Base-by-base conservation (phyloP, 2,329 filamentous ascomycete species). In the Diplodia mutila region DNA sequence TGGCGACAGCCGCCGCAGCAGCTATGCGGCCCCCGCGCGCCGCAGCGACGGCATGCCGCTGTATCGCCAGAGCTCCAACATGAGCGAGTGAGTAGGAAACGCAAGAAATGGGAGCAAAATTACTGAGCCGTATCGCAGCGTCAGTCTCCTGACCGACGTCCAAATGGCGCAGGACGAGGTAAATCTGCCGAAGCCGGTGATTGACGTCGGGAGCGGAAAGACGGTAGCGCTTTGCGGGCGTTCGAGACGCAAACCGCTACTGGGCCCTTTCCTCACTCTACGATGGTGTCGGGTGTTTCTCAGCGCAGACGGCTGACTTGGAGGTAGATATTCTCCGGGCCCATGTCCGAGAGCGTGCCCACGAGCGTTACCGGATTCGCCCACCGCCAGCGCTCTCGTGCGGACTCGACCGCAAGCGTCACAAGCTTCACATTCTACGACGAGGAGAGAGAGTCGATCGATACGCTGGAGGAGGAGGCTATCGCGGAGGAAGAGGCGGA, bases 81-180 rank as follows among this genome's bases (percentile, higher is more conserved):
- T 89, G 73, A 93, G 91, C 80, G 88, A 85, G 79, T 85, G 73
- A 77, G 81, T 78, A 23, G 14, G 21, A n/a, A 18, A 32, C 34
- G 25, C 65, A 27, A 54, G 18, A 14, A 29, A 29, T 27, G 18
- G 6, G 11, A 37, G 12, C 9, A n/a, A 23, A n/a, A 9, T n/a
- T 65, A 34, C 69, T 67, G 55, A 63, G 49, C 63, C 52, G 4
- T 37, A 59, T 65, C 25, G 25, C 68, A 85, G 83, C 72, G 80
- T 89, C 42, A 97, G 92, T 80, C 90, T 97, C 72, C 90, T 97
- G 73, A 93, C 93, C 72, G 93, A 97, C 79, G 94, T 98, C n/a
- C 94, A 97, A 78, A 98, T 99, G 95, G 94, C 95, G 23, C 93
- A 96, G 63, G 92, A 97, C 77, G 94, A 98, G 87, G 92, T 95